These are phyloP conservation scores for Cymodocea nodosa DNA, from an alignment of 116 monocot species.

Conservation along the genomic window DNA sequence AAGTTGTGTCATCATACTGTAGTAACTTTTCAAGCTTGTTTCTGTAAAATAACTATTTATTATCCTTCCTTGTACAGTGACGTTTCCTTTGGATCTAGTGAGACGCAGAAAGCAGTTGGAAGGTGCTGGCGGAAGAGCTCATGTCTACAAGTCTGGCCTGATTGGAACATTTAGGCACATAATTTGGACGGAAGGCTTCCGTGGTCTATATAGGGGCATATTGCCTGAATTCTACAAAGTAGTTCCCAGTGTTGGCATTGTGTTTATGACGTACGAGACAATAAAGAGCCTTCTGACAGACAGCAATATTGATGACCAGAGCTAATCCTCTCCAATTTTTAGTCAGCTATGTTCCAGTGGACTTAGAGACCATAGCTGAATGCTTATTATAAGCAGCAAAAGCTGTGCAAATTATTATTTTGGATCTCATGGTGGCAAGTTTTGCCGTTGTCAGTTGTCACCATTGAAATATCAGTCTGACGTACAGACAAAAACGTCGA, in stretches of 20 bases:
- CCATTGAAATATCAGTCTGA: slow-evolving; percentile 5
- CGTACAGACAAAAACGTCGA: slow-evolving; percentile 1
- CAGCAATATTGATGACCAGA: slow-evolving; percentile 5
- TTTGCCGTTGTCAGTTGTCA: slow-evolving; percentile 25
- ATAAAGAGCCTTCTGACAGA: slow-evolving; percentile 41
- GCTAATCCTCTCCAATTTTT: not conserved
- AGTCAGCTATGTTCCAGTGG: too few relatives aligned
- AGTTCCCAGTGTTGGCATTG: slow-evolving; percentile 80
- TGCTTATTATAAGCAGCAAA: too few relatives aligned
- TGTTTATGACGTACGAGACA: slow-evolving; percentile 84
- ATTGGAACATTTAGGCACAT: slow-evolving; percentile 76
- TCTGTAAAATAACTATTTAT: not conserved
- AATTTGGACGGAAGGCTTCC: slow-evolving; percentile 50
- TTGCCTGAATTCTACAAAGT: slow-evolving; percentile 94
- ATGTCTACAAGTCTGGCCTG: slow-evolving; percentile 63
- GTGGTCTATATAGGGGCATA: slow-evolving; percentile 85
- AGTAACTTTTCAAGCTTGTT: too few relatives aligned
- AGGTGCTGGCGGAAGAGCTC: slow-evolving; percentile 69
- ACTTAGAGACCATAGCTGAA: not conserved
- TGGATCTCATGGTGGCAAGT: slow-evolving; percentile 16
- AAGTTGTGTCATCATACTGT: too few relatives aligned
- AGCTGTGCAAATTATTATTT: not conserved
- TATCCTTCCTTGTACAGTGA: slow-evolving; percentile 28
- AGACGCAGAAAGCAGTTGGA: slow-evolving; percentile 89
- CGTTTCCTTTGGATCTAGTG: slow-evolving; percentile 94